Evolutionary conservation across 169 alveolate genomes (phyloP).

Genomic region (Plasmodium gallinaceum): DNA sequence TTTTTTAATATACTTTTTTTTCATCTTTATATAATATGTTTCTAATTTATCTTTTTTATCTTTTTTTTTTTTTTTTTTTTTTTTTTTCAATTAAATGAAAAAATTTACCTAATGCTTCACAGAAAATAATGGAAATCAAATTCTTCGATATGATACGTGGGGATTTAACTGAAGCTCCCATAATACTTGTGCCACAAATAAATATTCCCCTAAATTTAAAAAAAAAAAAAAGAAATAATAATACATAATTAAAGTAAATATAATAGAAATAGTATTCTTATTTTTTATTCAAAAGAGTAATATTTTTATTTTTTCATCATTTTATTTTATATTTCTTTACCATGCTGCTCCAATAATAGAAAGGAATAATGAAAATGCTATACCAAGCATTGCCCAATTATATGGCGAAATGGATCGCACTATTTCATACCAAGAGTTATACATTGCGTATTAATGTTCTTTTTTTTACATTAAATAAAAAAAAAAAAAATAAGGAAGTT

Average conservation of each 20-base stretch:
- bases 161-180: slow-evolving; percentile 98
- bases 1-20: background rate
- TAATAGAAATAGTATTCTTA: no score
- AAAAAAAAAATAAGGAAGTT: background rate
- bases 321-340: slow-evolving; percentile 77
- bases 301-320: background rate
- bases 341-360: slow-evolving; percentile 97
- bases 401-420: slow-evolving; percentile 82
- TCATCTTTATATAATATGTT: background rate
- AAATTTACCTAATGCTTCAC: slow-evolving; percentile 99
- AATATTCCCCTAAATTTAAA: slow-evolving; percentile 94
- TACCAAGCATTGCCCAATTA: slow-evolving; percentile 93
- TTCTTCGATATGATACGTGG: slow-evolving; percentile 99
- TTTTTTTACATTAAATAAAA: background rate
- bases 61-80: slow-evolving; percentile 79
- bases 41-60: background rate
- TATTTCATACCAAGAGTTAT: slow-evolving; percentile 80
- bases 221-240: background rate
- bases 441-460: slow-evolving; percentile 43
- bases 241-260: background rate
- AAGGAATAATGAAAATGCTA: slow-evolving; percentile 93
- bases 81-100: background rate
- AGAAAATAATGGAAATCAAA: slow-evolving; percentile 98
- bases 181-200: slow-evolving; percentile 97
- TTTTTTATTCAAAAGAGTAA: background rate